Evolutionary conservation across 2,329 filamentous ascomycete species (phyloP).

Genomic region (Fusarium sp.): DNA sequence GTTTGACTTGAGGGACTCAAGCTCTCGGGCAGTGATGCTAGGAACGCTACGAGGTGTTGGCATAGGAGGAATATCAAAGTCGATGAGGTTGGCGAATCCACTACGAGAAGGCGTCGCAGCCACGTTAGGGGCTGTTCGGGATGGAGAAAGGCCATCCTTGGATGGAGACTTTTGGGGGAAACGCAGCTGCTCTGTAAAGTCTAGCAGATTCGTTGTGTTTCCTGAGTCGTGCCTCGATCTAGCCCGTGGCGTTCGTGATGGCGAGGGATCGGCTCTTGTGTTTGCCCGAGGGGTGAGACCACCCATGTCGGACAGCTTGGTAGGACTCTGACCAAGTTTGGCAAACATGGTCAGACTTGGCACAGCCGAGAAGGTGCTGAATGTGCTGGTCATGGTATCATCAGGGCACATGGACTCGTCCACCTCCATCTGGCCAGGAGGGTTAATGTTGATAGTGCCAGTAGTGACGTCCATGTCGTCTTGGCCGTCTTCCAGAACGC

Average conservation of each 20-base stretch:
- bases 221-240: slow-evolving; percentile 56
- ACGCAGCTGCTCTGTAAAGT: slow-evolving; percentile 83
- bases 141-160: slow-evolving; percentile 46
- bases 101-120: slow-evolving; percentile 59
- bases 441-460: slow-evolving; percentile 46
- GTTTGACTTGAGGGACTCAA: slow-evolving; percentile 90
- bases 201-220: slow-evolving; percentile 82
- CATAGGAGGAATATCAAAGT: slow-evolving; percentile 87
- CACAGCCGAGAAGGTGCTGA: slow-evolving; percentile 90
- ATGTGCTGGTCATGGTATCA: slow-evolving; percentile 81
- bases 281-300: slow-evolving; percentile 53
- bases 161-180: slow-evolving; percentile 63
- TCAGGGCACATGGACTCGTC: slow-evolving; percentile 65
- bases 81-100: slow-evolving; percentile 74
- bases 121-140: slow-evolving; percentile 46
- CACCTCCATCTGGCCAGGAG: slow-evolving; percentile 39
- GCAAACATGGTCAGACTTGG: slow-evolving; percentile 89
- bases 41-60: slow-evolving; percentile 93
- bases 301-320: slow-evolving; percentile 59
- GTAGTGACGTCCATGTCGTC: slow-evolving; percentile 42
- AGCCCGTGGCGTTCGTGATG: slow-evolving; percentile 51
- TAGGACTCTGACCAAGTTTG: slow-evolving; percentile 74
- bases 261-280: slow-evolving; percentile 46
- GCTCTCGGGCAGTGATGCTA: slow-evolving; percentile 88
- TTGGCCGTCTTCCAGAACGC: slow-evolving; percentile 44